Evolutionary conservation across 148 eudicot species (phyloP), one percentile per base, ranked within the genome.

Genomic region (Limonium bicolor): DNA sequence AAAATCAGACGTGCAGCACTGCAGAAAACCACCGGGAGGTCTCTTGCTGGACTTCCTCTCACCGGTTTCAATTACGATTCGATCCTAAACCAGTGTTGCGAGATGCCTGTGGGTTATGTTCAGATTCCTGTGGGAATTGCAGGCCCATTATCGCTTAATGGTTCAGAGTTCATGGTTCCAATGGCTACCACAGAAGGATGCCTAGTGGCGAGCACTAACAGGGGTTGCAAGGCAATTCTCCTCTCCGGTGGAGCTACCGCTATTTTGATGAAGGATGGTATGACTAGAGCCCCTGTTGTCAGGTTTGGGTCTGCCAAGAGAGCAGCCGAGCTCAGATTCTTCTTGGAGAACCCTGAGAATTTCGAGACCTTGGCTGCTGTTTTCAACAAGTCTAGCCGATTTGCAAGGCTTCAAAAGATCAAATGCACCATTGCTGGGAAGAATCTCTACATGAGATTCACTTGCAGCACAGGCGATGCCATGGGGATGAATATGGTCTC

Each of bases 401-500:
- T 82, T 53, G 94, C 48, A 13, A 75, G 71, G 67, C 83, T 82
- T 41, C 86, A 82, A 46, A 56, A 60, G 16, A 61, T 82, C 14
- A 68, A 70, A 45, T 78, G 94, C 51, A 72, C 78, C 1, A 50
- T 82, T 28, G 87, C 86, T 13, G 94, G 94, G 41, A 82, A 82
- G 69, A 82, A 82, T 60, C 56, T 82, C 50, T 82, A 82, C 28
- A 56, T 70, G 6, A 74, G 94, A 51, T 82, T 82, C 55, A 42
- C 71, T 14, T 78, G 86, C 63, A 78, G 86, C 68, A 82, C 83
- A 0, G 94, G 87, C 9, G 87, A 82, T 55, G 86, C 94, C 14
- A 81, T 77, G 93, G 93, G 93, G 29, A 81, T 81, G 93, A 81
- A 81, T 53, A 81, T 81, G 93, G 71, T 81, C 36, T 81, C 93